A percentile compares a stretch with the other conserved stretches of the same genome.
Conservation (phyloP, 805 yeast genomes). For the Saccharomyces kudriavzevii region DNA sequence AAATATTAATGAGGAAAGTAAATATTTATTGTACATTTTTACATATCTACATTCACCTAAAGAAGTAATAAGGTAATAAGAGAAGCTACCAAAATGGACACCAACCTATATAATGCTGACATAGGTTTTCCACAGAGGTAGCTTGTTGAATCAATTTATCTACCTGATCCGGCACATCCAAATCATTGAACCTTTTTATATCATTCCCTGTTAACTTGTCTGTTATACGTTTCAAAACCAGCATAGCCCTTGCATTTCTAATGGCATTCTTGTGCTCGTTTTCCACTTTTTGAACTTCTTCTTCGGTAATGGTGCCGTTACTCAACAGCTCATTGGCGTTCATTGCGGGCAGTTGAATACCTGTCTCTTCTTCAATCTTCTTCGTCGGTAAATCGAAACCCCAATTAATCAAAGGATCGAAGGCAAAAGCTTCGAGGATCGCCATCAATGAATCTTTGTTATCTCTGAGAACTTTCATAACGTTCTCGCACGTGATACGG, state of each 20-base stretch:
- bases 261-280: constrained; percentile 62
- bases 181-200: constrained; percentile 58
- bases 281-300: constrained; percentile 64
- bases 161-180: constrained; percentile 83
- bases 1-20: background rate
- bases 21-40: background rate
- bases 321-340: constrained; percentile 65
- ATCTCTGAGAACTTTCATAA: constrained; percentile 87
- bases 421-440: constrained; percentile 93
- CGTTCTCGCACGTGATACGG: constrained; percentile 93
- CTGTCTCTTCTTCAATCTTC: constrained; percentile 66
- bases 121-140: constrained; percentile 87
- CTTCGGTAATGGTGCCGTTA: constrained; percentile 67
- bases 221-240: constrained; percentile 81
- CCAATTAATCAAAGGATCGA: constrained; percentile 98
- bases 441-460: constrained; percentile 97
- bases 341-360: constrained; percentile 56
- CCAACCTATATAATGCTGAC: constrained; percentile 98
- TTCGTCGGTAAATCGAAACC: constrained; percentile 89
- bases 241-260: constrained; percentile 82
- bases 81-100: constrained; percentile 84
- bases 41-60: background rate
- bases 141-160: constrained; percentile 93
- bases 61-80: too few relatives aligned
- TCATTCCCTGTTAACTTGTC: constrained; percentile 93